Base-by-base conservation (phyloP, 352 stramenopile genomes). In the Pythium plurisporium region DNA sequence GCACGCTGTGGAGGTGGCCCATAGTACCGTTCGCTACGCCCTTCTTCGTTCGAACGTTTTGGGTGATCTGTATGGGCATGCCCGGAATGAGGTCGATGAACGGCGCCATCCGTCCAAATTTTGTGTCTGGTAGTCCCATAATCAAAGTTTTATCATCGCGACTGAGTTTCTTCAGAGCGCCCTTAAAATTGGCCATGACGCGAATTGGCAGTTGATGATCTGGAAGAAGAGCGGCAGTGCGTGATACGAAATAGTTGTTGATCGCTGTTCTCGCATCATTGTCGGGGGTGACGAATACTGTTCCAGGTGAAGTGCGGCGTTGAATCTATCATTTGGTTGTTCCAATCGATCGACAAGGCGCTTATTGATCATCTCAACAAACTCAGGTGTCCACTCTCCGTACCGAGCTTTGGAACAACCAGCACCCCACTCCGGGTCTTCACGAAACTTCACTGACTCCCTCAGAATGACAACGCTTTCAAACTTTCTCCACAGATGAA, bases 341-440 rank as follows among this genome's bases (percentile, higher is more conserved):
- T 6, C 38, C n/a, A 41, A 0, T 40, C 6, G 34, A 15, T 19
- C 23, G 17, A 41, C 9, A 17, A 41, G 14, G 36, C 52, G 30
- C 12, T 42, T 38, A 30, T 73, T 65, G 27, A 69, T 69, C 22
- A 65, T 44, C 0, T 33, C 33, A 5, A 67, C 19, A 37, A 70
- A 70, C 22, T 49, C 61, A 15, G 52, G 52, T 5, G 52, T 65
- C 67, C 59, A 67, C 17, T 50, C 38, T 0, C 67, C 60, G 15
- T 60, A 36, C 1, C 56, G 55, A 22, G 67, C 59, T 40, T 59
- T 42, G 3, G 53, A 55, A n/a, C 67, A 71, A 4, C 67, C 63
- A n/a, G 38, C 20, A 2, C 44, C 57, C 66, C 68, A 76, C 11
- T 60, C 44, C 0, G 60, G 68, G 26, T 73, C 69, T 19, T n/a